Evolutionary conservation across 306 rosid species (phyloP).

Genomic region (Prunus mume): DNA sequence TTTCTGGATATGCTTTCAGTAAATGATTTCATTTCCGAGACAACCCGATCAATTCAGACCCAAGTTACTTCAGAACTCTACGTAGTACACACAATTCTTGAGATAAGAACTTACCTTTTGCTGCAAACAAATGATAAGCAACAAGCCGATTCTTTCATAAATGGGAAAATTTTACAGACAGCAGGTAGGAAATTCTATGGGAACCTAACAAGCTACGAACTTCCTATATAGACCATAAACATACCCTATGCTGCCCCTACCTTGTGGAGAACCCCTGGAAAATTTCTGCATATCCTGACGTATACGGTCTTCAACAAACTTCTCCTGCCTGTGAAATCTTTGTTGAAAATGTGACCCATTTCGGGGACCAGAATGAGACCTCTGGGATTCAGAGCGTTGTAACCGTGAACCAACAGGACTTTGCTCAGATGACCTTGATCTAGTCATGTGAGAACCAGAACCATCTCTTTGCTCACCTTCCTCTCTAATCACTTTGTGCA

Average conservation of each 20-base stretch:
- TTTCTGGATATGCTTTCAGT: slow-evolving; percentile 48
- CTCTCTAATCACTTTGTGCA: slow-evolving; percentile 77
- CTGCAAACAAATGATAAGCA: slow-evolving; percentile 79
- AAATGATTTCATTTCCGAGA: slow-evolving; percentile 52
- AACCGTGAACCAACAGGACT: slow-evolving; percentile 70
- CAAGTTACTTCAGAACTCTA: slow-evolving; percentile 60
- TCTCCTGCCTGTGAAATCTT: slow-evolving; percentile 82
- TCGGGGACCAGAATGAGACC: slow-evolving; percentile 70
- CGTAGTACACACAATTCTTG: slow-evolving; percentile 53
- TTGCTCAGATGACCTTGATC: slow-evolving; percentile 89
- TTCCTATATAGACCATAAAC: slow-evolving; percentile 65
- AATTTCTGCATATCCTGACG: slow-evolving; percentile 71
- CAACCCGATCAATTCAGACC: slow-evolving; percentile 51
- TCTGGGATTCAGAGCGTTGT: slow-evolving; percentile 69
- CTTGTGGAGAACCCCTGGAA: slow-evolving; percentile 91
- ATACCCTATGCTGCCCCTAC: slow-evolving; percentile 94
- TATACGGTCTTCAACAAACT: slow-evolving; percentile 63
- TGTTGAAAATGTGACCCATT: slow-evolving; percentile 63
- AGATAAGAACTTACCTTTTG: slow-evolving; percentile 96
- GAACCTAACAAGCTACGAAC: slow-evolving; percentile 61
- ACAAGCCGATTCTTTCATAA: slow-evolving; percentile 45
- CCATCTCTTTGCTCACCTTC: slow-evolving; percentile 69
- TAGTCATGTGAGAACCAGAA: slow-evolving; percentile 61
- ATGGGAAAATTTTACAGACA: slow-evolving; percentile 24
- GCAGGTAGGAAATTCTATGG: slow-evolving; percentile 24